Evolutionary conservation across 768 basidiomycete species (phyloP), one percentile per base, ranked within the genome.

Genomic region (Wakefieldia striispora): DNA sequence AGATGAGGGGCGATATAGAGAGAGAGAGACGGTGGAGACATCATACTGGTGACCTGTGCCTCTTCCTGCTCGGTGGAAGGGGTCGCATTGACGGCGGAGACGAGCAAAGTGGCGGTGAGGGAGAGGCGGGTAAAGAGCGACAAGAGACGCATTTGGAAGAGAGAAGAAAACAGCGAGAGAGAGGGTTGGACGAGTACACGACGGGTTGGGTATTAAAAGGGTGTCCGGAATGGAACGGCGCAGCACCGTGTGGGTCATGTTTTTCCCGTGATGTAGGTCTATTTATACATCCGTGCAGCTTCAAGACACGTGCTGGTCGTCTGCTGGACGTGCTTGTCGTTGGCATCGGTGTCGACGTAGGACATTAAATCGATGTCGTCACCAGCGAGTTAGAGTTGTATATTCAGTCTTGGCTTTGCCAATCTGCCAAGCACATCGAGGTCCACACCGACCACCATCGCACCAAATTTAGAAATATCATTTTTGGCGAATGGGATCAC

Each of bases 41-140:
- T 35, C 67, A 39, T 35, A 74, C 75, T 66, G 42, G 60, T 55
- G n/a, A 74, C 72, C 16, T 69, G 55, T 0, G 70, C 68, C 52
- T 73, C 75, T 17, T 61, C 65, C 12, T 62, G 61, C 43, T 72
- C 71, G 6, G 29, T 29, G 29, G 29, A 12, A 3, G 29, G 29
- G 29, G 9, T 13, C 1, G 29, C 37, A 0, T 17, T 21, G 3
- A 12, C 27, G 10, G 14, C 7, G 4, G 43, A 23, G 2, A n/a
- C 33, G 21, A 44, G 33, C n/a, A 29, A 8, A 11, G 27, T 4
- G 24, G 26, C 27, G 3, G 29, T 27, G 45, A 46, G 37, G 37
- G 38, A 29, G 12, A 29, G 10, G 11, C 13, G 26, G 34, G 26
- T 6, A 39, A 46, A 17, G 45, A 46, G 37, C 16, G 45, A 46